Evolutionary conservation across 163 green algal genomes (phyloP).

Genomic region (Chlamydomonas reinhardtii): DNA sequence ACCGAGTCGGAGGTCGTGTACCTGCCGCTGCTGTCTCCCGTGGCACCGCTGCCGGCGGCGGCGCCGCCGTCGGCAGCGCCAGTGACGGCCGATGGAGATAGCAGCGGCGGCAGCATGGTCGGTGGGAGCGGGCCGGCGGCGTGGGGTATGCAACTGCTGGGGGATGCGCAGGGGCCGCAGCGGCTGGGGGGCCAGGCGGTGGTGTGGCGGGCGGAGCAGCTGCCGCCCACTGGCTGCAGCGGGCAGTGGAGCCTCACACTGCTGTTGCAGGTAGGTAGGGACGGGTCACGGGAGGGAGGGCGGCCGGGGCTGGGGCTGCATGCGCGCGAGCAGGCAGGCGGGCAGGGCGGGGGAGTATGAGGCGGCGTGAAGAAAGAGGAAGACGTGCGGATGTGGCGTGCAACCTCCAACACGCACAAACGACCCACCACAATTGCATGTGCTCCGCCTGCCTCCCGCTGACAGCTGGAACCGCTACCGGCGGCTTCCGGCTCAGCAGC

Average conservation of each 20-base stretch:
- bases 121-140: neutral
- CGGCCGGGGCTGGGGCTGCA: neutral
- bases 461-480: too few relatives aligned
- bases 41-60: neutral
- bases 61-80: too few relatives aligned
- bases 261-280: constrained; percentile 28
- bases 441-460: too few relatives aligned
- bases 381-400: too few relatives aligned
- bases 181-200: neutral
- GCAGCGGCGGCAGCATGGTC: neutral
- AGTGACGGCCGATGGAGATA: too few relatives aligned
- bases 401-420: too few relatives aligned
- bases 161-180: constrained; percentile 4
- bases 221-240: constrained; percentile 46
- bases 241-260: constrained; percentile 44
- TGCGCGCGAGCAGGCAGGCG: too few relatives aligned
- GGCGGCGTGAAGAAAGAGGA: too few relatives aligned
- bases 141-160: constrained; percentile 16
- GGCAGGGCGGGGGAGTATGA: neutral
- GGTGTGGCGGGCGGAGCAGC: neutral
- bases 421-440: too few relatives aligned
- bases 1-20: constrained; percentile 47
- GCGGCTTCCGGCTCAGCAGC: too few relatives aligned
- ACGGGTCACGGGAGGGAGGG: too few relatives aligned
- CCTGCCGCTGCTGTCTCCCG: constrained; percentile 48